Percentiles rank a stretch among this genome's conserved stretches.
Conservation (phyloP, 139 green algal genomes). For the Asterochloris sp. region DNA sequence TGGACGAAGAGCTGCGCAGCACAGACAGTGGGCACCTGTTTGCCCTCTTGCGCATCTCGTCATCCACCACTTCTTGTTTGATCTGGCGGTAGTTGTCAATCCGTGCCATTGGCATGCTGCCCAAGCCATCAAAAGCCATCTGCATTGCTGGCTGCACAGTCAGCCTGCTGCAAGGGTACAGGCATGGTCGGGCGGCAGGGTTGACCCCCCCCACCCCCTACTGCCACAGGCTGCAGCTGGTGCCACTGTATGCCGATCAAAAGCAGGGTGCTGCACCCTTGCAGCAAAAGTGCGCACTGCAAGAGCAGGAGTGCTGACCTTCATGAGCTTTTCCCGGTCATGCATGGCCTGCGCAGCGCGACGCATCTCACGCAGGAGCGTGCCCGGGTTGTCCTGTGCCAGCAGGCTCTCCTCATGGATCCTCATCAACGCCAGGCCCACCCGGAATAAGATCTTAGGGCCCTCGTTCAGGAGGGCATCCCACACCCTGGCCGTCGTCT, state of each 20-base stretch:
- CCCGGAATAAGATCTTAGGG: constrained; percentile 77
- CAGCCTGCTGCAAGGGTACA: too few species aligned
- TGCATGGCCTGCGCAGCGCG: constrained; percentile 39
- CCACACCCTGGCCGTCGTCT: constrained; percentile 58
- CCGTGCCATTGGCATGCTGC: constrained; percentile 64
- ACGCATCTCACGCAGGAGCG: constrained; percentile 58
- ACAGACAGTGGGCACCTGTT: constrained; percentile 21
- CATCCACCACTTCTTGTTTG: constrained; percentile 45
- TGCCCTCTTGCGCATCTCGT: constrained; percentile 38
- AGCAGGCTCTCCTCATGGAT: constrained; percentile 57
- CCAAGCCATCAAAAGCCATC: constrained; percentile 66
- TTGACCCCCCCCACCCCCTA: too few species aligned
- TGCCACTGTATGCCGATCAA: neutral
- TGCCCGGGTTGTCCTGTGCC: constrained; percentile 51
- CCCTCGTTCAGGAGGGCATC: constrained; percentile 70
- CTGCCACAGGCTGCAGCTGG: neutral
- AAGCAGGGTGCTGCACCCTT: neutral
- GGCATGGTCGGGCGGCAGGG: too few species aligned
- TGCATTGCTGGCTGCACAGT: constrained; percentile 10
- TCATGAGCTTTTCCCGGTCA: constrained; percentile 70
- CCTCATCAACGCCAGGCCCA: constrained; percentile 79
- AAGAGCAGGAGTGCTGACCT: constrained; percentile 12
- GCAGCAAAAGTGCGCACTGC: neutral
- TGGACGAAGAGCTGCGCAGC: neutral
- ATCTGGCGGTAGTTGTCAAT: constrained; percentile 54